Conservation (phyloP, 2,329 filamentous ascomycete genomes). For the Xylaria polymorpha region DNA sequence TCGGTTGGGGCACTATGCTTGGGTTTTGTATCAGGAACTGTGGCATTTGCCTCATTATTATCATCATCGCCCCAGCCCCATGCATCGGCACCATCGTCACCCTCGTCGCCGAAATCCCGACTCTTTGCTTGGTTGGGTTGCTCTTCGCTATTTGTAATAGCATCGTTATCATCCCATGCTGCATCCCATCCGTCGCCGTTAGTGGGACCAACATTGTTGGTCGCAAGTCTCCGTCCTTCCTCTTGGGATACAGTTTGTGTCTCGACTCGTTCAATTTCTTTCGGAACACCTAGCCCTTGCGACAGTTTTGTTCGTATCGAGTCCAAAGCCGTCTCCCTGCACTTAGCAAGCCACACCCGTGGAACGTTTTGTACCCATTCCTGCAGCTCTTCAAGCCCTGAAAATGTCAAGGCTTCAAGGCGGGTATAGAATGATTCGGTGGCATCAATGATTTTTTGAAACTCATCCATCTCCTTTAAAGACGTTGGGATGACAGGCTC, state of each 20-base stretch:
- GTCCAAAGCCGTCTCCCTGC: slow-evolving; percentile 82
- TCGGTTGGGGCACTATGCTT: slow-evolving; percentile 36
- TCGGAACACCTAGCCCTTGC: slow-evolving; percentile 72
- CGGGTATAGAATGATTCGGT: slow-evolving; percentile 72
- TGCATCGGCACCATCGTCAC: slow-evolving; percentile 56
- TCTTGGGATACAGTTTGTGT: slow-evolving; percentile 78
- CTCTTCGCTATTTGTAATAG: slow-evolving; percentile 49
- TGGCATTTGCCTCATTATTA: slow-evolving; percentile 68
- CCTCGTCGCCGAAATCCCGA: slow-evolving; percentile 37
- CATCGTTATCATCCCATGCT: slow-evolving; percentile 80
- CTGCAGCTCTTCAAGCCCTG: slow-evolving; percentile 70
- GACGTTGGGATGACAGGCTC: slow-evolving; percentile 80
- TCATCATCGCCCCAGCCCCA: slow-evolving; percentile 89
- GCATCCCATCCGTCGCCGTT: slow-evolving; percentile 77
- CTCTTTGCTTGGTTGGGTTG: slow-evolving; percentile 29
- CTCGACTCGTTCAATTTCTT: slow-evolving; percentile 84
- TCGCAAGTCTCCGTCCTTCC: slow-evolving; percentile 73
- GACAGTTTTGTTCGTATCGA: slow-evolving; percentile 76
- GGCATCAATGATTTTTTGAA: slow-evolving; percentile 75
- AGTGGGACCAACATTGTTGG: slow-evolving; percentile 59
- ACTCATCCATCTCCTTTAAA: slow-evolving; percentile 75
- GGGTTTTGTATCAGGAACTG: slow-evolving; percentile 55
- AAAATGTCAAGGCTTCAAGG: slow-evolving; percentile 72
- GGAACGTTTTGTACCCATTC: slow-evolving; percentile 86
- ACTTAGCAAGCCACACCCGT: slow-evolving; percentile 85